These are phyloP conservation scores for Botrytis elliptica DNA, from an alignment of 2,329 filamentous ascomycete species.

Conservation along the genomic window DNA sequence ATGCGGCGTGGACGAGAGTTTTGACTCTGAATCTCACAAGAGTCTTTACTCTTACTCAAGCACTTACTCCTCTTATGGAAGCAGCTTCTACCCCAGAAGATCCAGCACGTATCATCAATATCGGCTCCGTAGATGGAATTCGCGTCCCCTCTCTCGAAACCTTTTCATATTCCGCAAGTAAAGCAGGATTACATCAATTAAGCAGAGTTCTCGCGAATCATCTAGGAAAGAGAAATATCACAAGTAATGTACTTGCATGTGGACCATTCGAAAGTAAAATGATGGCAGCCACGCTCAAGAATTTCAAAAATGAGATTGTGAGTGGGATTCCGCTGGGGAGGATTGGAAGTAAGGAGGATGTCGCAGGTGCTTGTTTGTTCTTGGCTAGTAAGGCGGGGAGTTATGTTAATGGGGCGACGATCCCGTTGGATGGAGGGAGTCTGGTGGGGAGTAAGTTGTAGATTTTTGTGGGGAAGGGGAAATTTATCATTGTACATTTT, in stretches of 20 bases:
- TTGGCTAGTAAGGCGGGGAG: conserved; percentile 65
- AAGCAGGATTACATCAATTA: conserved; percentile 64
- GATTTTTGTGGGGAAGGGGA: background rate
- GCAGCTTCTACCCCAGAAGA: conserved; percentile 44
- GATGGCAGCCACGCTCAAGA: conserved; percentile 68
- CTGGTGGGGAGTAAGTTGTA: conserved; percentile 49
- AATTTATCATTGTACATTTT: background rate
- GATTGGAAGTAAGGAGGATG: conserved; percentile 66
- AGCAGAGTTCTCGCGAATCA: conserved; percentile 63
- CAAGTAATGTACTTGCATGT: conserved; percentile 67
- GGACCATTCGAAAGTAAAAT: conserved; percentile 71
- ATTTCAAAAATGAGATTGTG: conserved; percentile 55
- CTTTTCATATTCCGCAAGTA: conserved; percentile 59
- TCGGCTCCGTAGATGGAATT: conserved; percentile 62
- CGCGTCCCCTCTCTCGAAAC: conserved; percentile 59
- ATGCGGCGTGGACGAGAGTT: conserved; percentile 56
- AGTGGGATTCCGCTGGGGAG: conserved; percentile 62
- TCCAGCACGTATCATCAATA: conserved; percentile 62
- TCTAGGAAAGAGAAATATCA: conserved; percentile 59
- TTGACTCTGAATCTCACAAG: conserved; percentile 62
- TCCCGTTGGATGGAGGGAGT: conserved; percentile 60
- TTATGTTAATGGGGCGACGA: conserved; percentile 64
- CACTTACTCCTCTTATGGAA: conserved; percentile 62
- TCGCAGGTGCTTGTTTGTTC: conserved; percentile 70
- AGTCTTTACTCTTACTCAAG: conserved; percentile 63